Evolutionary conservation across 768 basidiomycete genomes (phyloP).

Genomic region (Tricholoma terreum): DNA sequence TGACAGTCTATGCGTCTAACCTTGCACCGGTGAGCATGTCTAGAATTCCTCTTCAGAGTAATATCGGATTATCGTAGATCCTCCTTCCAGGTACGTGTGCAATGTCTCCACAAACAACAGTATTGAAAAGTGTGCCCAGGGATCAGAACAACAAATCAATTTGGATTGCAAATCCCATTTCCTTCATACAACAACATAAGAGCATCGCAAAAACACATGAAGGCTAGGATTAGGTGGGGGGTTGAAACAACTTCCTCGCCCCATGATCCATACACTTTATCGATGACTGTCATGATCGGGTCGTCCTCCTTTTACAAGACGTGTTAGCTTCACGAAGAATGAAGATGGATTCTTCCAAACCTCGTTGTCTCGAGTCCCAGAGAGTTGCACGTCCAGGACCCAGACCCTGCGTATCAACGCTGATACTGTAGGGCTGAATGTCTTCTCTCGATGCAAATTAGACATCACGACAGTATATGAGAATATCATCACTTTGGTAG

Average conservation of each 20-base stretch:
- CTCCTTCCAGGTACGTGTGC: background rate
- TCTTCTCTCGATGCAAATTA: slow-evolving; percentile 87
- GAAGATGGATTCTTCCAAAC: slow-evolving; percentile 22
- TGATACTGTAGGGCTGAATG: slow-evolving; percentile 78
- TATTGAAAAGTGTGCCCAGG: too few species aligned
- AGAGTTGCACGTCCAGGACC: slow-evolving; percentile 68
- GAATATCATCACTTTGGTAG: too few species aligned
- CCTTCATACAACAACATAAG: slow-evolving; percentile 28
- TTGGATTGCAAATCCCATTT: slow-evolving; percentile 67
- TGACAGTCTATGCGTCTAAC: background rate
- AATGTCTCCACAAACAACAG: too few species aligned
- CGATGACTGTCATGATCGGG: slow-evolving; percentile 80
- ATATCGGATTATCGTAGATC: background rate
- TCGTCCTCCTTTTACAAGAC: slow-evolving; percentile 46
- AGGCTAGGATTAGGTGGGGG: slow-evolving; percentile 65
- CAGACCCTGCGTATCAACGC: slow-evolving; percentile 65
- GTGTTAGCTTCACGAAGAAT: background rate
- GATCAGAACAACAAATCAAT: too few species aligned
- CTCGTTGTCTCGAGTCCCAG: slow-evolving; percentile 77
- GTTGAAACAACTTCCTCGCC: slow-evolving; percentile 82
- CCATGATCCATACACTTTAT: slow-evolving; percentile 73
- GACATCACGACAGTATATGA: too few species aligned
- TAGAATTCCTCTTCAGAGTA: background rate
- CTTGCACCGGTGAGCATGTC: background rate
- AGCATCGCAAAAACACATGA: slow-evolving; percentile 35